phyloP scores from a whole-genome alignment of 306 rosid species.

The Alnus rubra region DNA sequence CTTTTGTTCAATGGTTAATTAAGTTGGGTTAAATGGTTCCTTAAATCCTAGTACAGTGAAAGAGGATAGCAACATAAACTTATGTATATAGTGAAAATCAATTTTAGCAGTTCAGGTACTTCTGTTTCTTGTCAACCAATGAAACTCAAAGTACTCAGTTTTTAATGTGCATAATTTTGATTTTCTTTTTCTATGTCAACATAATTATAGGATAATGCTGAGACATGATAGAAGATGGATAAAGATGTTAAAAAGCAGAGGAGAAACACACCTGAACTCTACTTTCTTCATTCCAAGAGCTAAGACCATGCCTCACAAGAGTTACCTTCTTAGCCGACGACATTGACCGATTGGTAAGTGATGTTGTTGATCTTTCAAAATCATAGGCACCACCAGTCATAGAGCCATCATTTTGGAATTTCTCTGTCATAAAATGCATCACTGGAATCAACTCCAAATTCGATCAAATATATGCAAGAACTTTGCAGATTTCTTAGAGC shows the following conservation, averaged over 20 bases:
- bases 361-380: conserved; percentile 58
- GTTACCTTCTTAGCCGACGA: conserved; percentile 67
- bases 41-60: background rate
- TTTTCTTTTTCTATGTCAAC: background rate
- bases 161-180: background rate
- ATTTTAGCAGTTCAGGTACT: background rate
- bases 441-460: conserved; percentile 4
- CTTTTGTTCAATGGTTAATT: background rate
- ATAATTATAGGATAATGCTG: background rate
- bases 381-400: conserved; percentile 74
- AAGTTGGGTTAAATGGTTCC: background rate
- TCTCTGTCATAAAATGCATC: conserved; percentile 34
- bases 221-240: background rate
- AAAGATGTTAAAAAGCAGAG: conserved; percentile 5
- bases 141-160: background rate
- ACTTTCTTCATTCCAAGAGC: conserved; percentile 78
- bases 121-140: background rate
- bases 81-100: background rate
- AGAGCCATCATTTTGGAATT: conserved; percentile 35
- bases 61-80: background rate
- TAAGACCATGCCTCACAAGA: conserved; percentile 69
- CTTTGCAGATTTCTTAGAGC: background rate
- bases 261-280: conserved; percentile 53
- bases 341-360: conserved; percentile 52
- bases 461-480: background rate